phyloP scores from a whole-genome alignment of 805 yeast species.

The Lipomyces kockii region DNA sequence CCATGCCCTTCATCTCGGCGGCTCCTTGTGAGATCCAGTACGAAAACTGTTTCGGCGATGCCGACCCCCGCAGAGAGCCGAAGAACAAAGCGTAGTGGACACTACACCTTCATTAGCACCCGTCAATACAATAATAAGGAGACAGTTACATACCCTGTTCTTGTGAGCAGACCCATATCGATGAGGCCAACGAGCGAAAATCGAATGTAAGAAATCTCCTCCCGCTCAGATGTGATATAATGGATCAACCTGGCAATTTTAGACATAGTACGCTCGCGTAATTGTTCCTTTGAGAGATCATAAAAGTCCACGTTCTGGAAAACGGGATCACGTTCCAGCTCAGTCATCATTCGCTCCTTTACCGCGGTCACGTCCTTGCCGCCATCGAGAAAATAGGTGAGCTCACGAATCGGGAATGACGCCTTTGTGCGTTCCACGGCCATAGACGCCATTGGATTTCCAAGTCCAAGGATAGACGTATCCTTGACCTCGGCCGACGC shows the following conservation, averaged over 20 bases:
- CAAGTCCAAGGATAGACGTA: conserved; percentile 30
- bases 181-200: conserved; percentile 42
- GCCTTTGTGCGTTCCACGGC: conserved; percentile 49
- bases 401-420: conserved; percentile 46
- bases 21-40: conserved; percentile 72
- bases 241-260: conserved; percentile 42
- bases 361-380: conserved; percentile 48
- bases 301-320: conserved; percentile 52
- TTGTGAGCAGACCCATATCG: conserved; percentile 81
- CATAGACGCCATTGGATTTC: conserved; percentile 39
- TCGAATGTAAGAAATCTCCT: conserved; percentile 40
- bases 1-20: conserved; percentile 47
- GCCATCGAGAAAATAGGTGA: conserved; percentile 54
- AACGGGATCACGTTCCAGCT: conserved; percentile 61
- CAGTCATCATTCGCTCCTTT: conserved; percentile 48
- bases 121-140: background rate
- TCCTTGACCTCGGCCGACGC: conserved; percentile 10
- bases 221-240: conserved; percentile 39
- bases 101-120: conserved; percentile 44
- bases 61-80: conserved; percentile 82
- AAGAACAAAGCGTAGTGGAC: conserved; percentile 87
- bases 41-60: conserved; percentile 78
- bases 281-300: conserved; percentile 53
- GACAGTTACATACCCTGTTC: conserved; percentile 53
- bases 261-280: conserved; percentile 48